Conservation (phyloP, 2,329 filamentous ascomycete species). For the Neofusicoccum parvum region DNA sequence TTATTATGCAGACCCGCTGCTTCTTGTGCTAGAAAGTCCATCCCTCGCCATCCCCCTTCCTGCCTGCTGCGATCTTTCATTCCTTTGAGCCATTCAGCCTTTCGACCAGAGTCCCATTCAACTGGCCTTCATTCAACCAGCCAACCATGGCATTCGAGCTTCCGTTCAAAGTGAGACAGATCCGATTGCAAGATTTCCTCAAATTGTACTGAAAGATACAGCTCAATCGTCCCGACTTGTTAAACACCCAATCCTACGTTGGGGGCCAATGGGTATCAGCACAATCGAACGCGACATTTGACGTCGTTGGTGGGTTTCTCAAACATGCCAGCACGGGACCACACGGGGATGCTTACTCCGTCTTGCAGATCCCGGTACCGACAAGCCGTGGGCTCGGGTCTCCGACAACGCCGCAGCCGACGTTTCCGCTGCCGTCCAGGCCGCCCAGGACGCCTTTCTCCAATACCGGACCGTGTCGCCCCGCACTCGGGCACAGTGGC, state of each 20-base stretch:
- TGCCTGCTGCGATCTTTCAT: too few relatives aligned
- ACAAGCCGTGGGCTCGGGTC: slow-evolving; percentile 51
- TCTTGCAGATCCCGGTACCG: slow-evolving; percentile 52
- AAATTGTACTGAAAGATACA: slow-evolving; percentile 29
- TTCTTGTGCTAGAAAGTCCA: too few relatives aligned
- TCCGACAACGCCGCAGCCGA: slow-evolving; percentile 58
- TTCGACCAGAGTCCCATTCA: not conserved
- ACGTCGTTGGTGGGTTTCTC: slow-evolving; percentile 51
- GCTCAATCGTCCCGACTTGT: slow-evolving; percentile 57
- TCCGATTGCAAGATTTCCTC: not conserved
- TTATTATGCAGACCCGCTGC: slow-evolving; percentile 1
- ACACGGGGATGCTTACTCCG: not conserved
- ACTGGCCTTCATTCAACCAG: not conserved
- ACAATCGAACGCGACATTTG: slow-evolving; percentile 60
- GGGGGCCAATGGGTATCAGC: slow-evolving; percentile 58
- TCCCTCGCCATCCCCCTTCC: too few relatives aligned
- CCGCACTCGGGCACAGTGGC: slow-evolving; percentile 61
- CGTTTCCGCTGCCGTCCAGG: slow-evolving; percentile 61
- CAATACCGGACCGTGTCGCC: slow-evolving; percentile 63
- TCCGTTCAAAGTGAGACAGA: slow-evolving; percentile 45
- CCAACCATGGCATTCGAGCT: slow-evolving; percentile 25
- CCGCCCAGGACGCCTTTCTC: slow-evolving; percentile 62
- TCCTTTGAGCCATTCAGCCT: too few relatives aligned
- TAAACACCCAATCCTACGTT: slow-evolving; percentile 57
- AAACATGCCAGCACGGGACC: not conserved